Evolutionary conservation across 2,329 filamentous ascomycete genomes (phyloP), one percentile per base, ranked within the genome.

Genomic region (Pseudocercospora macadamiae): DNA sequence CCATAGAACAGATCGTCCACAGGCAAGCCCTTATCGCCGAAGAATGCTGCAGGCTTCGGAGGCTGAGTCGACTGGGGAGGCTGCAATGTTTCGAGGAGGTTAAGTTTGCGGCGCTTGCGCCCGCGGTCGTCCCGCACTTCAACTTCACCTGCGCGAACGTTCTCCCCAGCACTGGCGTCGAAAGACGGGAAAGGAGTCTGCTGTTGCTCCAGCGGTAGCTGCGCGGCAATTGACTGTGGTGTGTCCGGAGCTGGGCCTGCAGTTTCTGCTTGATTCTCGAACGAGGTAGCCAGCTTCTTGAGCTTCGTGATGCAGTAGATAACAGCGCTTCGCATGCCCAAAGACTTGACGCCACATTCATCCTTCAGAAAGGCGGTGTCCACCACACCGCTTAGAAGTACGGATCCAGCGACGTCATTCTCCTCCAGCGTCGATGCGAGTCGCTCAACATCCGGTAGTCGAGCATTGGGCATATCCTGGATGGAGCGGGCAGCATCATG

Each of bases 391-490:
- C 51, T 60, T n/a, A 93, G 76, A 0, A 93, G 78, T 0, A 82
- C 79, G 44, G 84, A 79, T 1, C 90, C 90, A 55, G 87, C 84
- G 4, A 93, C 78, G 6, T 86, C 80, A 55, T 90, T 81, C 1
- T 87, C 81, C 5, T 80, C 76, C 4, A 96, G 73, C 3, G 76
- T 76, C 18, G 70, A 69, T 57, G 86, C 83, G 2, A 96, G 78
- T 0, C 70, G 51, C 0, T 68, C 67, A 0, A 81, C 74, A 51
- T 89, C 79, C 3, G 86, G 84, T 6, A 86, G 75, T 57, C 73
- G 73, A 14, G 68, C 23, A 70, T 69, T 63, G 37, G 73, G 48
- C 74, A 74, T 54, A 39, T 67, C 61, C 25, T 21, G 23, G 10
- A 71, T 45, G 36, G 57, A 58, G 7, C 26, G 9, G 10, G 56